These are phyloP conservation scores for Termitomyces sp. DNA, from an alignment of 768 basidiomycete genomes.

Conservation along the genomic window DNA sequence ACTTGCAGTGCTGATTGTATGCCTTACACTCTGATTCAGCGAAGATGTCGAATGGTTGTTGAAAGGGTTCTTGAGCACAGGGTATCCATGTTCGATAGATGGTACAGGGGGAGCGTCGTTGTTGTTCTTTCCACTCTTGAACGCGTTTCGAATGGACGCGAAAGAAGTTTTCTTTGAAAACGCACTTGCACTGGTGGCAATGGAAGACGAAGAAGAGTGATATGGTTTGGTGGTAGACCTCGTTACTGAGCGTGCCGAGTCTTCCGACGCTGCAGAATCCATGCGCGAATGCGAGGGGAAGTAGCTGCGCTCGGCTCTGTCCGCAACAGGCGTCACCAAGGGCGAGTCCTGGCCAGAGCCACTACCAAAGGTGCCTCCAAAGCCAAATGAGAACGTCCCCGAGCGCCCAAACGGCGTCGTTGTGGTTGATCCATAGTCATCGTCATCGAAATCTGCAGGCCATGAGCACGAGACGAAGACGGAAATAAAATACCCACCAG, in stretches of 20 bases:
- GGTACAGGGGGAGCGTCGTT: conserved; percentile 77
- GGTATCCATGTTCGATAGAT: conserved; percentile 63
- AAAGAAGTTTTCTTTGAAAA: conserved; percentile 83
- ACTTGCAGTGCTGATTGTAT: conserved; percentile 40
- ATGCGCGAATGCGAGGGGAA: conserved; percentile 67
- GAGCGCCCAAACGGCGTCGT: conserved; percentile 71
- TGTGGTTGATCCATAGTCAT: conserved; percentile 54
- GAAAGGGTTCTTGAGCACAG: conserved; percentile 77
- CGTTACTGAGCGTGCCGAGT: conserved; percentile 62
- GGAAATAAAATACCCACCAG: conserved; percentile 37
- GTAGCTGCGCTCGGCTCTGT: conserved; percentile 54
- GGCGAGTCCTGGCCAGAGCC: conserved; percentile 66
- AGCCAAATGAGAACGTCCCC: conserved; percentile 39
- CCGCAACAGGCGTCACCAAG: conserved; percentile 48
- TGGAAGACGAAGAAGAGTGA: conserved; percentile 71
- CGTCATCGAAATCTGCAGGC: conserved; percentile 66
- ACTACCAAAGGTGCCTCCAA: conserved; percentile 37
- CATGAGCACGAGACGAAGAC: conserved; percentile 6
- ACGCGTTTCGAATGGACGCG: conserved; percentile 83
- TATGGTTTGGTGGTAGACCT: conserved; percentile 55
- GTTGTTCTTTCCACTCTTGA: conserved; percentile 63
- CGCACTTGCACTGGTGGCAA: conserved; percentile 49
- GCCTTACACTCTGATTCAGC: conserved; percentile 45
- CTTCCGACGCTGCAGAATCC: conserved; percentile 78
- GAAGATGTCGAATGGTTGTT: conserved; percentile 81